Evolutionary conservation across 1,284 basidiomycete genomes (phyloP), one percentile per base, ranked within the genome.

Genomic region (Ceraceosorus bombacis): DNA sequence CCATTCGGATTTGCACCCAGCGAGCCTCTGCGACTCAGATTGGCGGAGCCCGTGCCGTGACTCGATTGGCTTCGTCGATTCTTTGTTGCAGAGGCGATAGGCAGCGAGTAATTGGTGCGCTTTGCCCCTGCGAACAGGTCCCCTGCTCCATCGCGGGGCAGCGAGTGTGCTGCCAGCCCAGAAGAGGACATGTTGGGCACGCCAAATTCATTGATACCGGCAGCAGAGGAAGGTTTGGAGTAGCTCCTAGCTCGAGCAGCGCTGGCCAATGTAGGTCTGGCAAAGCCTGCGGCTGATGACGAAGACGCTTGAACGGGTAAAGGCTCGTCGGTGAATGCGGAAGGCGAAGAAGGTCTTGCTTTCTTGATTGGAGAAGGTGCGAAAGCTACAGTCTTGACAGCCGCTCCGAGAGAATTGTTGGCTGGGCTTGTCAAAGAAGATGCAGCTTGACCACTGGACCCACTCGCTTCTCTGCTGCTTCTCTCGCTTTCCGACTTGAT

Each of bases 341-440:
- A 9, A 57, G 40, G 38, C 6, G 55, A 40, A 55, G 55, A 15
- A 6, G 59, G 36, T 8, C 57, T 8, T n/a, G 40, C 54, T 6
- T 53, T 62, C 59, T 73, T 73, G 50, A 70, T 69, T 27, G 71
- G 71, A 4, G 71, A 73, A 9, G 71, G 71, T n/a, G 71, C 71
- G 41, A 73, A 73, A 6, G 70, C 71, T 12, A 73, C 70, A 4
- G 66, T 59, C 53, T 69, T 73, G 48, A 43, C 52, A 27, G 13
- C 41, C 36, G n/a, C 15, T 5, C 10, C 8, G 10, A 12, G 53
- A 13, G 17, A 53, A 6, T 6, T 38, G 27, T 41, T 39, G 13
- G 37, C 53, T 27, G 48, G 40, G 15, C 10, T 2, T 46, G 43
- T 10, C 4, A 10, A 10, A 46, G 43, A 15, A 2, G 10, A 46